Conservation (phyloP, 352 stramenopile genomes). For the Globisporangium mamillatum region DNA sequence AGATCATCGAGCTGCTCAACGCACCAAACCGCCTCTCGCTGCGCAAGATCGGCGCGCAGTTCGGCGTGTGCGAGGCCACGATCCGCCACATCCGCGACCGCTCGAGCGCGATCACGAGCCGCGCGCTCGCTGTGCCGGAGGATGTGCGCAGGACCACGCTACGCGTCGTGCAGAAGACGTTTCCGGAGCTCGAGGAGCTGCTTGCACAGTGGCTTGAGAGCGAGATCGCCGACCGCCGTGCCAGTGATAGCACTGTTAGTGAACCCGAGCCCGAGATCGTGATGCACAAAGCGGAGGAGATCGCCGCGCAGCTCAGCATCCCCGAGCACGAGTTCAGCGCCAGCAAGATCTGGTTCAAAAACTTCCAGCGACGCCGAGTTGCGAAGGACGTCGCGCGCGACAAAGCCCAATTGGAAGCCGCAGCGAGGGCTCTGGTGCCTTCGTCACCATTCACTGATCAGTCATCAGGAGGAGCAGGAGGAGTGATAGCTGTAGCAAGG, state of each 20-base stretch:
- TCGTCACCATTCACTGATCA: not conserved
- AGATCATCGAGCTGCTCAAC: slow-evolving; percentile 18
- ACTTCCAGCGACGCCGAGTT: slow-evolving; percentile 13
- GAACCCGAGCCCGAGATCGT: not conserved
- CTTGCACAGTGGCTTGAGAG: slow-evolving; percentile 11
- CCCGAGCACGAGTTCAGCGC: slow-evolving; percentile 14
- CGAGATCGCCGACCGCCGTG: not conserved
- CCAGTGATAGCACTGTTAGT: not conserved
- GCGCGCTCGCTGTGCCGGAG: slow-evolving; percentile 13
- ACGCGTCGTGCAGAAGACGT: slow-evolving; percentile 14
- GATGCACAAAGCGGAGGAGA: slow-evolving; percentile 11
- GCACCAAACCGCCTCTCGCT: slow-evolving; percentile 12
- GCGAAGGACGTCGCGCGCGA: not conserved
- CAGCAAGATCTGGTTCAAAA: slow-evolving; percentile 14
- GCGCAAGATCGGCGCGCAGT: slow-evolving; percentile 15
- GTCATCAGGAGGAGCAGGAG: not conserved
- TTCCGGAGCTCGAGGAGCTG: slow-evolving; percentile 17
- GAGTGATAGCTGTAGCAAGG: not conserved
- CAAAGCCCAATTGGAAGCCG: not conserved
- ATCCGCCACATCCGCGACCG: slow-evolving; percentile 19
- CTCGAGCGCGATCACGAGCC: slow-evolving; percentile 12
- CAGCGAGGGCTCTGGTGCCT: not conserved
- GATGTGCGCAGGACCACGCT: slow-evolving; percentile 16
- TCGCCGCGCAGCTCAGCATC: slow-evolving; percentile 9
- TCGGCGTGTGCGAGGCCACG: slow-evolving; percentile 15